Conservation (phyloP, 1,284 basidiomycete species). For the Melampsora abietis-canadensis region DNA sequence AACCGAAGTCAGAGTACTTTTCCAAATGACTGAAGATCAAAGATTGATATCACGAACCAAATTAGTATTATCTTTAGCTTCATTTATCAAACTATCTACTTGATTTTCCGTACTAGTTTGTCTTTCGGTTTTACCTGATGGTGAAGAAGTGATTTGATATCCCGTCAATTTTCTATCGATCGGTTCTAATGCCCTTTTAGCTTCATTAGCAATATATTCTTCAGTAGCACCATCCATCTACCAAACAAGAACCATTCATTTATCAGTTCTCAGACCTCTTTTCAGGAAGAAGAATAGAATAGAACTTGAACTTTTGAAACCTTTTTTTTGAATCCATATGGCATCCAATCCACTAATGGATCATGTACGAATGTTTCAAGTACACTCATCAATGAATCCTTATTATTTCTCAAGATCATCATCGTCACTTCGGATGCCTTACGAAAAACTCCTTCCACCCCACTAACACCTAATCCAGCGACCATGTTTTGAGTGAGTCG, state of each 20-base stretch:
- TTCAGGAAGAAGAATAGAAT: background rate
- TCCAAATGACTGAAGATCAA: background rate
- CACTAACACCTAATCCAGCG: constrained; percentile 88
- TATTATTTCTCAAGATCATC: constrained; percentile 80
- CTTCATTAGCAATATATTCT: constrained; percentile 47
- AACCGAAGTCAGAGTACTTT: constrained; percentile 69
- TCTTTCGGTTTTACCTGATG: constrained; percentile 55
- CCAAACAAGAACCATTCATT: constrained; percentile 36
- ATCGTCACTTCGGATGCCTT: constrained; percentile 89
- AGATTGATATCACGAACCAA: constrained; percentile 66
- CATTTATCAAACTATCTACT: constrained; percentile 82
- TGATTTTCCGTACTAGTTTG: constrained; percentile 76
- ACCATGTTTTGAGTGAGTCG: constrained; percentile 90
- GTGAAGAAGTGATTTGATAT: constrained; percentile 59
- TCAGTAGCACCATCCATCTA: constrained; percentile 53
- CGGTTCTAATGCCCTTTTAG: constrained; percentile 66
- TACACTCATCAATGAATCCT: constrained; percentile 90
- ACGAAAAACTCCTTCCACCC: constrained; percentile 90
- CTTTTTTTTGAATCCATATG: constrained; percentile 54
- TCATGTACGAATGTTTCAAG: constrained; percentile 97
- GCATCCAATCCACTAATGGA: constrained; percentile 93
- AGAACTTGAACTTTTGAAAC: constrained; percentile 45
- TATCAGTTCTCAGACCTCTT: constrained; percentile 44
- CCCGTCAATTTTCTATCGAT: constrained; percentile 82
- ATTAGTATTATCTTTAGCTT: constrained; percentile 70